Percentiles rank a stretch among this genome's conserved stretches.
phyloP scores from a whole-genome alignment of 1,139 yeast species.

The Ogataea hybrid region DNA sequence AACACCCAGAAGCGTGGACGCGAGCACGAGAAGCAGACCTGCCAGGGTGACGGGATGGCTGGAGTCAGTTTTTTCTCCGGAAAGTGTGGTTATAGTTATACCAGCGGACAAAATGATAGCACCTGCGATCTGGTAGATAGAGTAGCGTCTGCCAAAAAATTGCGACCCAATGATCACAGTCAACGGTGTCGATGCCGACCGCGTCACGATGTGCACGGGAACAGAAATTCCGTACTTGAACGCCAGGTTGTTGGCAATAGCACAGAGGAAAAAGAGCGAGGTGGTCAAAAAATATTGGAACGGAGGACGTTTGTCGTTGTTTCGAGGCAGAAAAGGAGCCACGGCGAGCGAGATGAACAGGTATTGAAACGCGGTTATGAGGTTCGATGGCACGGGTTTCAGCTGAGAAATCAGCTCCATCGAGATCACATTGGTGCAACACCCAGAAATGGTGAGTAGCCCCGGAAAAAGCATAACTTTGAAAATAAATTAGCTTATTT shows the following conservation, averaged over 20 bases:
- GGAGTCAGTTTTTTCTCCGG: neutral
- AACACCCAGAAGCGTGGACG: conserved; percentile 20
- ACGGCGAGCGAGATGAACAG: neutral
- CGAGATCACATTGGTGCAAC: conserved; percentile 67
- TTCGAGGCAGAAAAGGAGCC: conserved; percentile 1
- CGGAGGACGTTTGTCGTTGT: conserved; percentile 42
- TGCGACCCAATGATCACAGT: conserved; percentile 58
- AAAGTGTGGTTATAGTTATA: conserved; percentile 47
- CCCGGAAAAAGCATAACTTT: conserved; percentile 16
- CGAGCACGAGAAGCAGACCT: conserved; percentile 13
- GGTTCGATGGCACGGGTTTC: conserved; percentile 1
- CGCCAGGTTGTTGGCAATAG: conserved; percentile 58
- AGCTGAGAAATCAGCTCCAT: conserved; percentile 50
- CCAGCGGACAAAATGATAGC: conserved; percentile 57
- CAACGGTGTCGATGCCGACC: conserved; percentile 64
- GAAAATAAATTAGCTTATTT: conserved; percentile 3
- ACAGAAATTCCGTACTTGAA: conserved; percentile 58
- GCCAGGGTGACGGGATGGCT: neutral
- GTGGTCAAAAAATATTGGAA: conserved; percentile 49
- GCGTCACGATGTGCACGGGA: conserved; percentile 64
- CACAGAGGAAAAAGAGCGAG: conserved; percentile 48
- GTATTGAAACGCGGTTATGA: conserved; percentile 6
- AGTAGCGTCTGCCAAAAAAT: conserved; percentile 46
- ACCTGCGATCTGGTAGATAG: conserved; percentile 45
- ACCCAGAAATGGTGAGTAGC: conserved; percentile 63